Conservation (phyloP, 1,139 yeast genomes). For the Pichia kudriavzevii region DNA sequence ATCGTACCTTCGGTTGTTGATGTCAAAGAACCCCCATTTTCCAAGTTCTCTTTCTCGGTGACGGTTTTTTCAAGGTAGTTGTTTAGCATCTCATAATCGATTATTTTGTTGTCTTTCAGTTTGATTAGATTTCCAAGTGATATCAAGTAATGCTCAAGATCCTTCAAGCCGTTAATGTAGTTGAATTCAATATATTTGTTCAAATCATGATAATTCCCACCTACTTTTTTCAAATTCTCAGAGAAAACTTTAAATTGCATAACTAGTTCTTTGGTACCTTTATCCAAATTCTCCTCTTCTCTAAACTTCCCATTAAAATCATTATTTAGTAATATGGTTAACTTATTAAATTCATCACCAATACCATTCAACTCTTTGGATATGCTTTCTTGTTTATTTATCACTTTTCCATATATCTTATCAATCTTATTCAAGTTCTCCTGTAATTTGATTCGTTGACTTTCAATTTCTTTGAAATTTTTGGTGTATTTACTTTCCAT, state of each 20-base stretch:
- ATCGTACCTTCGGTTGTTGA: conserved; percentile 29
- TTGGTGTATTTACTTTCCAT: conserved; percentile 65
- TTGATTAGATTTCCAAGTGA: conserved; percentile 71
- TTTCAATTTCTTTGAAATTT: conserved; percentile 79
- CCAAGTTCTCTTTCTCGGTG: conserved; percentile 53
- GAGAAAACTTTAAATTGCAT: conserved; percentile 46
- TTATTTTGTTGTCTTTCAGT: conserved; percentile 82
- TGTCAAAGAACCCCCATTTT: conserved; percentile 40
- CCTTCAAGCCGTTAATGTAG: conserved; percentile 75
- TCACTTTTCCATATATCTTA: conserved; percentile 63
- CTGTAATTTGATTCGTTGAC: conserved; percentile 72
- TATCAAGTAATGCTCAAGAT: conserved; percentile 77
- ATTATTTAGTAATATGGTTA: conserved; percentile 44
- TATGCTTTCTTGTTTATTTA: conserved; percentile 66
- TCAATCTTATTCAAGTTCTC: conserved; percentile 77
- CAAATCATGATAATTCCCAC: conserved; percentile 39
- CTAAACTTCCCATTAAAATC: conserved; percentile 26
- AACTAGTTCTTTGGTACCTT: conserved; percentile 27
- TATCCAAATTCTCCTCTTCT: conserved; percentile 14
- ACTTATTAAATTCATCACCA: conserved; percentile 58
- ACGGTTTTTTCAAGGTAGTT: conserved; percentile 70
- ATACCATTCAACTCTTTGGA: conserved; percentile 68
- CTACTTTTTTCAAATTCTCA: conserved; percentile 42
- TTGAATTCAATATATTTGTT: conserved; percentile 70
- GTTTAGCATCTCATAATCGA: conserved; percentile 79